Base-by-base conservation (phyloP, 2,329 filamentous ascomycete species). In the Fusarium abutilonis region DNA sequence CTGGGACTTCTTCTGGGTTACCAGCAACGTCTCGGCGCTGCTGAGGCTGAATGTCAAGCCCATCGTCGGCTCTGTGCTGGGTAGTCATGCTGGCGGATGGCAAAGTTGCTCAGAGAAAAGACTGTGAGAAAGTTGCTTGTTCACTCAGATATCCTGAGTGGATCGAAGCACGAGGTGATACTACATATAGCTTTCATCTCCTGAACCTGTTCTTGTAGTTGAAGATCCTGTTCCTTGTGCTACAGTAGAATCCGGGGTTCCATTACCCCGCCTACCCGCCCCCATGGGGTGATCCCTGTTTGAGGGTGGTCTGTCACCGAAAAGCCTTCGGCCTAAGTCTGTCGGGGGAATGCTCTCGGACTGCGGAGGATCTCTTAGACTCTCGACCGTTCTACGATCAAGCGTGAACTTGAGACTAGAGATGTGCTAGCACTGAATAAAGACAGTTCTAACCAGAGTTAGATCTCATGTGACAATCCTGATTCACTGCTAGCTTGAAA, bases 191-290 rank as follows among this genome's bases (percentile, higher is more conserved):
- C 36, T 21, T 14, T 21, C 17, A 21, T 34, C 9, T n/a, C 21
- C 35, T 36, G 21, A 26, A 13, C 23, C 19, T 46, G 31, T 38
- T 21, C 36, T 46, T 36, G 43, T 46, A 46, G 34, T n/a, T 35
- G 32, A 11, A 46, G 32, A 36, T 46, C 32, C 14, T 36, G 42
- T 34, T 13, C 3, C 17, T 21, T 34, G 42, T 14, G 19, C 5
- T 46, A 14, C 23, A 26, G 23, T 8, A 26, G 5, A 46, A 35
- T 38, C 44, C 23, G 15, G 44, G 32, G 32, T 29, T 5, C n/a
- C 23, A 38, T 36, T 47, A 47, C 44, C 44, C 44, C 44, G 44
- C 44, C 29, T 10, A 9, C 10, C 34, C n/a, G n/a, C 34, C 32
- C 36, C 44, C 34, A n/a, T 38, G 34, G 44, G 32, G 44, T 47